These are phyloP conservation scores for Nicotiana undulata DNA, from an alignment of 257 asterid species.

Conservation along the genomic window DNA sequence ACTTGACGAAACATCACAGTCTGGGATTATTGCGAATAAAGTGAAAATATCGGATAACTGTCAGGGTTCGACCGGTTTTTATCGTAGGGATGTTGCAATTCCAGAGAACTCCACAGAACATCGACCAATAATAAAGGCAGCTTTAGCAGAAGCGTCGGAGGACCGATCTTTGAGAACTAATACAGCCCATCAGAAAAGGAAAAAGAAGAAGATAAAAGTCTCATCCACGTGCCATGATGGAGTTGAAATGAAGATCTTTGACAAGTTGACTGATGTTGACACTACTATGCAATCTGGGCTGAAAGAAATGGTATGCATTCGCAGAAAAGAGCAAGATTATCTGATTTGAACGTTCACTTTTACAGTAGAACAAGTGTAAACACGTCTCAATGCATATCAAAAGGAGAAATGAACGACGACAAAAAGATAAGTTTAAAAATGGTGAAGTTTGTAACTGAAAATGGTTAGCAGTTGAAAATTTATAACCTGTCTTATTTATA, in stretches of 20 bases:
- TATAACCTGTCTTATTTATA: too few species aligned
- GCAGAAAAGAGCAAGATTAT: too few species aligned
- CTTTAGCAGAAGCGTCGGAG: slow-evolving; percentile 13
- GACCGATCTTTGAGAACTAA: background rate
- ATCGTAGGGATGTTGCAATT: background rate
- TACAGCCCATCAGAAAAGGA: slow-evolving; percentile 6
- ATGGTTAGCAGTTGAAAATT: too few species aligned
- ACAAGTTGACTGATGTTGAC: too few species aligned
- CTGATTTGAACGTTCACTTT: too few species aligned
- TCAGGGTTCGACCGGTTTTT: slow-evolving; percentile 5
- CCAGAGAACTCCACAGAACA: slow-evolving; percentile 6
- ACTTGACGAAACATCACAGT: slow-evolving; percentile 11
- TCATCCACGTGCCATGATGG: background rate
- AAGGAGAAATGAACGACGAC: too few species aligned
- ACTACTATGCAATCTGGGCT: too few species aligned
- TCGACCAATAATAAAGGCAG: background rate
- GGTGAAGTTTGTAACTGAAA: too few species aligned
- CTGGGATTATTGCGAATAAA: slow-evolving; percentile 13
- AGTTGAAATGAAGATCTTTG: background rate
- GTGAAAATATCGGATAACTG: slow-evolving; percentile 9
- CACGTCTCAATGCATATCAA: too few species aligned
- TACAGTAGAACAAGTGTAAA: too few species aligned
- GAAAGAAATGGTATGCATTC: too few species aligned
- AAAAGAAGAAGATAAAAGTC: slow-evolving; percentile 4
- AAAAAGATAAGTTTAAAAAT: too few species aligned